phyloP scores from a whole-genome alignment of 352 stramenopile species.

The Phytophthora hibernalis region DNA sequence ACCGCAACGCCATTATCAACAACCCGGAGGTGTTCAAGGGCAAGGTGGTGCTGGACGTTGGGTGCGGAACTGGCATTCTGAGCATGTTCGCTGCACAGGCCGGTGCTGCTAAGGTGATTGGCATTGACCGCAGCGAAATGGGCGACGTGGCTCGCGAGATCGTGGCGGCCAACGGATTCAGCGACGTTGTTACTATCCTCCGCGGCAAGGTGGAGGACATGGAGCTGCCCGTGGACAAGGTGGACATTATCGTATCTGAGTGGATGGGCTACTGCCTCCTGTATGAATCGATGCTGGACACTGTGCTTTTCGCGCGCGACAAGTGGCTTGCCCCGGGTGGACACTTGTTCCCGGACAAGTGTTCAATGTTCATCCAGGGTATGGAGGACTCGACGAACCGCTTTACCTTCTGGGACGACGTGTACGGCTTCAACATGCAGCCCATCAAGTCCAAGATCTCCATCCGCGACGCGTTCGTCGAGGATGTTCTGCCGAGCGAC shows the following conservation, averaged over 20 bases:
- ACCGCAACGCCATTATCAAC: slow-evolving; percentile 98
- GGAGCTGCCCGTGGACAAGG: slow-evolving; percentile 93
- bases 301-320: slow-evolving; percentile 95
- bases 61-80: slow-evolving; percentile 97
- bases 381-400: slow-evolving; percentile 73
- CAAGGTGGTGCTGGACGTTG: slow-evolving; percentile 98
- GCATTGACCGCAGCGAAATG: slow-evolving; percentile 96
- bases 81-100: slow-evolving; percentile 97
- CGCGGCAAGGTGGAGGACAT: slow-evolving; percentile 95
- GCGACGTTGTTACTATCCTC: slow-evolving; percentile 93
- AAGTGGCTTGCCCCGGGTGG: slow-evolving; percentile 95
- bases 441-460: slow-evolving; percentile 95
- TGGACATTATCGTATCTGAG: slow-evolving; percentile 98
- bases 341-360: slow-evolving; percentile 98
- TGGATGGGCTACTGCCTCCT: slow-evolving; percentile 99
- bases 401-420: slow-evolving; percentile 95
- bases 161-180: slow-evolving; percentile 94
- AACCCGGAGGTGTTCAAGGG: slow-evolving; percentile 97
- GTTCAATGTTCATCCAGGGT: slow-evolving; percentile 94
- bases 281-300: slow-evolving; percentile 99
- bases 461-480: slow-evolving; percentile 96
- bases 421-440: slow-evolving; percentile 99
- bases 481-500: slow-evolving; percentile 91
- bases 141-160: slow-evolving; percentile 95
- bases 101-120: slow-evolving; percentile 92